These are phyloP conservation scores for Earliella scabrosa DNA, from an alignment of 1,284 basidiomycete genomes.

Conservation along the genomic window DNA sequence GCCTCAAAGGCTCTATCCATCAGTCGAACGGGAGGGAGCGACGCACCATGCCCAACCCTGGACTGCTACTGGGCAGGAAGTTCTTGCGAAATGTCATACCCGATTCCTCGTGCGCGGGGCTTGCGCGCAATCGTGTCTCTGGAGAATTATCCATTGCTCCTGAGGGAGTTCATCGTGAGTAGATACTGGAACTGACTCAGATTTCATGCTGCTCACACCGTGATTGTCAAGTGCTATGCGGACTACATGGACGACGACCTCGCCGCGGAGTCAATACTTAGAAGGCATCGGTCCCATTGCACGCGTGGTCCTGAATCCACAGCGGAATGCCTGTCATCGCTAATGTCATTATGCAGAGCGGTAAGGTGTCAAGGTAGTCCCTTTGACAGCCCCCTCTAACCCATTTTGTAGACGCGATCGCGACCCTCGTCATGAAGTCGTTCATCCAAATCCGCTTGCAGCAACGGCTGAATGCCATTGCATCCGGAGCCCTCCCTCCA, in stretches of 20 bases:
- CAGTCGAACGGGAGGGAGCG: conserved; percentile 32
- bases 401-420: conserved; percentile 61
- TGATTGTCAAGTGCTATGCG: conserved; percentile 64
- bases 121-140: conserved; percentile 65
- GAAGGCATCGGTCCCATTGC: conserved; percentile 81
- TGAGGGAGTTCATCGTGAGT: conserved; percentile 83
- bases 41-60: background rate
- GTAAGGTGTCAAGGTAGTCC: too few species aligned
- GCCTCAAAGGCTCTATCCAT: conserved; percentile 69
- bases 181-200: background rate
- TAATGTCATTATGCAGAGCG: conserved; percentile 83
- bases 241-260: conserved; percentile 74
- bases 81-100: conserved; percentile 59
- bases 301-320: conserved; percentile 67
- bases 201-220: background rate
- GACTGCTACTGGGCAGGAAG: conserved; percentile 32
- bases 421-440: conserved; percentile 84
- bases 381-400: too few species aligned
- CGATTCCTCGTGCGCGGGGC: conserved; percentile 70
- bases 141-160: conserved; percentile 71
- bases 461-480: conserved; percentile 27
- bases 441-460: conserved; percentile 75
- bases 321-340: conserved; percentile 71
- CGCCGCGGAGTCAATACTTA: conserved; percentile 73
- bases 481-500: conserved; percentile 26